A percentile compares a stretch with the other conserved stretches of the same genome.
phyloP scores from a whole-genome alignment of 2,329 filamentous ascomycete genomes.

The Alternaria rosae region DNA sequence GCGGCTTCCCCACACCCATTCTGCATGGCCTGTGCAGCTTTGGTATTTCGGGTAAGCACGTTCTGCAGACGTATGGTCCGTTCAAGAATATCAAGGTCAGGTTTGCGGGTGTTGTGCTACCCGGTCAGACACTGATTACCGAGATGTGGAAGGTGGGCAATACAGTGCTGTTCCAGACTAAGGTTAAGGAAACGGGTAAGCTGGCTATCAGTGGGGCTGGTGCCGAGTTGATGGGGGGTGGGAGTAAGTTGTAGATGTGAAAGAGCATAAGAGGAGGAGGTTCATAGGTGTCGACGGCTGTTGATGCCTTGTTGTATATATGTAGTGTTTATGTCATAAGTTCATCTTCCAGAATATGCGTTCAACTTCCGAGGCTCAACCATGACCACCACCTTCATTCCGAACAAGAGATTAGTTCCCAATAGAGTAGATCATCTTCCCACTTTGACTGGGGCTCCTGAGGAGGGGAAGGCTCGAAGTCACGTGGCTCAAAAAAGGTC shows the following conservation, averaged over 20 bases:
- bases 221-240: constrained; percentile 71
- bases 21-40: constrained; percentile 97
- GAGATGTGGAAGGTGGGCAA: constrained; percentile 93
- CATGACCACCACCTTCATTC: not conserved
- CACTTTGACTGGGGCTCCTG: too few species aligned
- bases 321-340: constrained; percentile 7
- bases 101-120: constrained; percentile 85
- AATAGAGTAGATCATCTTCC: not conserved
- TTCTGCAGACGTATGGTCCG: constrained; percentile 81
- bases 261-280: not conserved
- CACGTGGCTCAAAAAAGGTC: not conserved
- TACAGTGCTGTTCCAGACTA: constrained; percentile 83
- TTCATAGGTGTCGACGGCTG: not conserved
- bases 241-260: constrained; percentile 45
- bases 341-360: not conserved
- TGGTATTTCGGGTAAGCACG: constrained; percentile 87
- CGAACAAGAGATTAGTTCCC: not conserved
- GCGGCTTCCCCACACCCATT: constrained; percentile 93
- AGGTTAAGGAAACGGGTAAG: constrained; percentile 92
- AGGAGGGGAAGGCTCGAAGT: not conserved
- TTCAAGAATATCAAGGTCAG: constrained; percentile 94
- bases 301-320: constrained; percentile 4
- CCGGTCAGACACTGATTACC: constrained; percentile 85
- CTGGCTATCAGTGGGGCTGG: constrained; percentile 82
- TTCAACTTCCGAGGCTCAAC: not conserved